Evolutionary conservation across 2,329 filamentous ascomycete genomes (phyloP), one percentile per base, ranked within the genome.

Genomic region (Myriosclerotinia curreyana): DNA sequence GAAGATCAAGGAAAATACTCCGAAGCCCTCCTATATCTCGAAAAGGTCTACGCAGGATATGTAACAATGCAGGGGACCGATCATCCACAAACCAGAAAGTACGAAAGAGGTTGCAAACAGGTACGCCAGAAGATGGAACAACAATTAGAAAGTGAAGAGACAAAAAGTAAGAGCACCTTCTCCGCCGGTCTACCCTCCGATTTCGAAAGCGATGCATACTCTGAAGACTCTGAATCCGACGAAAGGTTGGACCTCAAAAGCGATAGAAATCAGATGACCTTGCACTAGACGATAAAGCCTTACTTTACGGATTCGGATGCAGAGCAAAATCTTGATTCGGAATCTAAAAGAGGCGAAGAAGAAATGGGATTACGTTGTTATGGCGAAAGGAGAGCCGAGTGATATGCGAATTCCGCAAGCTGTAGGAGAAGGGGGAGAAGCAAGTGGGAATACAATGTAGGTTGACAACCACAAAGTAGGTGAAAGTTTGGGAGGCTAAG

Each of bases 21-120:
- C n/a, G 44, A 59, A 42, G 54, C 61, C 22, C 34, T 48, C 4
- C 1, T 12, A 20, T 44, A 15, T 55, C 2, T n/a, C 20, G 38
- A 48, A 62, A n/a, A 7, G 20, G 9, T 5, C 22, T 40, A 48
- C n/a, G 17, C 5, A 17, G 1, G 6, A 3, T 0, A 0, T 9
- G 14, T 38, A 14, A 4, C n/a, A 36, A 55, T 7, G 28, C 15
- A 17, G 0, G 50, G 60, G 12, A 25, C 40, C 7, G 15, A 38
- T 0, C n/a, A 38, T 38, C 22, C 40, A 3, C 1, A 0, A 3
- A 38, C n/a, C n/a, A 0, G 17, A 22, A 0, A 0, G 0, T 8
- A 5, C 0, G 22, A 46, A 28, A 0, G 1, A 8, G 0, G 2
- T 12, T 62, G 7, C 20, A 5, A 3, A 5, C 1, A 4, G 2